phyloP scores from a whole-genome alignment of 768 basidiomycete genomes.

The Trametes cubensis region DNA sequence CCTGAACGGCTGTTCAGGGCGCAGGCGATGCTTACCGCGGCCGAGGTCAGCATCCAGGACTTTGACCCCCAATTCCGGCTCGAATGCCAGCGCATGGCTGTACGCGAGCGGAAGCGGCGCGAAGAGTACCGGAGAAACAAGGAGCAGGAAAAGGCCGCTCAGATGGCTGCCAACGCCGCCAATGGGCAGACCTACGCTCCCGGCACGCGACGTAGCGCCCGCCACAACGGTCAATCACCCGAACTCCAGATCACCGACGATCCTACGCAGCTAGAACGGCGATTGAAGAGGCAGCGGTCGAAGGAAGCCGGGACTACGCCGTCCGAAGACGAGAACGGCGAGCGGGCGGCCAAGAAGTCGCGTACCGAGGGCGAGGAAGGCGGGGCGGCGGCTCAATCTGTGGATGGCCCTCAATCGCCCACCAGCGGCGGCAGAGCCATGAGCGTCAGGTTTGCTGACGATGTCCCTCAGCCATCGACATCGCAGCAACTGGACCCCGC shows the following conservation, averaged over 20 bases:
- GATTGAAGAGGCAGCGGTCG: constrained; percentile 71
- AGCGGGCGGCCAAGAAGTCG: constrained; percentile 56
- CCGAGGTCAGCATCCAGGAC: constrained; percentile 83
- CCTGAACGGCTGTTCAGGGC: constrained; percentile 78
- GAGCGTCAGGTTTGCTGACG: constrained; percentile 55
- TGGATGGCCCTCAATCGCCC: constrained; percentile 25
- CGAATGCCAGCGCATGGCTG: constrained; percentile 90
- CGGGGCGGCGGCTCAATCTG: constrained; percentile 52
- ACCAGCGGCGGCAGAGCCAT: constrained; percentile 15
- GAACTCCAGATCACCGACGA: constrained; percentile 73
- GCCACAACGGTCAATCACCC: constrained; percentile 70
- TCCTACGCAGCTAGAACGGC: constrained; percentile 71
- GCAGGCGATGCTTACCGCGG: constrained; percentile 85
- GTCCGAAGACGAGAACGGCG: constrained; percentile 56
- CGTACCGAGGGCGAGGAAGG: constrained; percentile 40
- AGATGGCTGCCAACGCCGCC: constrained; percentile 17
- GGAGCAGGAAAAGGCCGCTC: constrained; percentile 37
- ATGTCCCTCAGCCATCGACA: constrained; percentile 25
- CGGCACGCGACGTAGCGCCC: constrained; percentile 69
- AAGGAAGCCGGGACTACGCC: constrained; percentile 52
- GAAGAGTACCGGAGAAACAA: constrained; percentile 45
- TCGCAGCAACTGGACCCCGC: constrained; percentile 16
- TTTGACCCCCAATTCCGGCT: constrained; percentile 76
- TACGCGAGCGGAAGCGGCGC: constrained; percentile 66
- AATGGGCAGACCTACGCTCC: constrained; percentile 42